Base-by-base conservation (phyloP, 2,329 filamentous ascomycete species). In the Onygena corvina region DNA sequence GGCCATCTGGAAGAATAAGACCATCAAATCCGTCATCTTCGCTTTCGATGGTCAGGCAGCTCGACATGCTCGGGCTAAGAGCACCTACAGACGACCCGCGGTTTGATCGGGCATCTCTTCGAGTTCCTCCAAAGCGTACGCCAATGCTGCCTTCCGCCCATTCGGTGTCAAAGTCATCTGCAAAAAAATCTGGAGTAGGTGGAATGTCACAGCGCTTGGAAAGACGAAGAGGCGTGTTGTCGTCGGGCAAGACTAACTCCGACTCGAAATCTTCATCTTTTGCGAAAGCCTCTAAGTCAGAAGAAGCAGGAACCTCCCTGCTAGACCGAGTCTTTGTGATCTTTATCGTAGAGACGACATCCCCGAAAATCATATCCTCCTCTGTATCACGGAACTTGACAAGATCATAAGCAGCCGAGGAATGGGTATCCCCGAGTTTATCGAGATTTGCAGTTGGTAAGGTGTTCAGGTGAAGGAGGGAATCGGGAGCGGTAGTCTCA, bases 91-190 rank as follows among this genome's bases (percentile, higher is more conserved):
- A 90, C 1, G 88, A 94, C 69, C 86, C 92, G 59, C 86, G 81
- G 59, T 81, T 81, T 45, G 86, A 89, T 34, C 79, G 80, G n/a
- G 75, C 77, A 60, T 90, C 86, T 58, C 86, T 80, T 56, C 81
- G 77, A 11, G 87, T 94, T 38, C 90, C 90, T 33, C 85, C 89
- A 67, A 89, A 90, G 50, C 90, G 79, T 38, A 90, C 94, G 33
- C 90, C 88, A 52, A 95, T 74, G 63, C 89, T 95, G 49, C 88
- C 89, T 67, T 96, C 92, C 47, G 84, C 86, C 84, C 90, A 94
- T 61, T 95, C 81, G 52, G 71, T 53, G 57, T 84, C 89, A 57
- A 94, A 80, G 53, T 94, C 89, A 47, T 94, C 86, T 52, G 72
- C 66, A 46, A 71, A 69, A 54, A 75, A 76, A 11, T 74, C 73